phyloP scores from a whole-genome alignment of 83 land plant genomes.

The Thuja plicata region DNA sequence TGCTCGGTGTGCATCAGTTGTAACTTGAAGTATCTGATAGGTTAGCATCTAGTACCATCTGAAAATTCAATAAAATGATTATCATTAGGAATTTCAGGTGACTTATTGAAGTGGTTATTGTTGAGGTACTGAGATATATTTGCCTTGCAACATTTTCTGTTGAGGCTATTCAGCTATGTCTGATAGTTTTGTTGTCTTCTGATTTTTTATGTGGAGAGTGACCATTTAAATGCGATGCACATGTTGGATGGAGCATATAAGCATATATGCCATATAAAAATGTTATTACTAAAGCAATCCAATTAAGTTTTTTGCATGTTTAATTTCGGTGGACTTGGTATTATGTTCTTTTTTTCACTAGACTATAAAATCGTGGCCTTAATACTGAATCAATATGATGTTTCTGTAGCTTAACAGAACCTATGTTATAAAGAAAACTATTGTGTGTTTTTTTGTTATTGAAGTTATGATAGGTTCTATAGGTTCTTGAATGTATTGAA shows the following conservation, averaged over 20 bases:
- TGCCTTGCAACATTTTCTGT: background rate
- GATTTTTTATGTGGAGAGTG: slow-evolving; percentile 3
- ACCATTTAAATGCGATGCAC: background rate
- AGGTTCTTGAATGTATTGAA: background rate
- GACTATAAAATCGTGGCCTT: background rate
- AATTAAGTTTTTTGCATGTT: background rate
- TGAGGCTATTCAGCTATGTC: background rate
- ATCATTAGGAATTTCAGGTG: background rate
- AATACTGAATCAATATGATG: background rate
- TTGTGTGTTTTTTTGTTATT: background rate
- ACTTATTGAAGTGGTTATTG: background rate
- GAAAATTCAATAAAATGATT: background rate
- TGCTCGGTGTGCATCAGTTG: background rate
- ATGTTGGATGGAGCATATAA: background rate
- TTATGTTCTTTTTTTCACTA: background rate
- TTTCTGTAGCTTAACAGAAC: background rate
- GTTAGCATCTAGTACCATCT: background rate
- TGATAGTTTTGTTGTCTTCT: background rate
- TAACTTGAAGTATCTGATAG: background rate
- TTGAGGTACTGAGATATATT: background rate
- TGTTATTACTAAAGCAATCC: background rate
- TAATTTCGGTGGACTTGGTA: background rate
- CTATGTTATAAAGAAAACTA: background rate
- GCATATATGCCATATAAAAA: background rate
- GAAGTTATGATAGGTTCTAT: background rate